Conservation (phyloP, 1,284 basidiomycete genomes). For the Exobasidium rhododendri region DNA sequence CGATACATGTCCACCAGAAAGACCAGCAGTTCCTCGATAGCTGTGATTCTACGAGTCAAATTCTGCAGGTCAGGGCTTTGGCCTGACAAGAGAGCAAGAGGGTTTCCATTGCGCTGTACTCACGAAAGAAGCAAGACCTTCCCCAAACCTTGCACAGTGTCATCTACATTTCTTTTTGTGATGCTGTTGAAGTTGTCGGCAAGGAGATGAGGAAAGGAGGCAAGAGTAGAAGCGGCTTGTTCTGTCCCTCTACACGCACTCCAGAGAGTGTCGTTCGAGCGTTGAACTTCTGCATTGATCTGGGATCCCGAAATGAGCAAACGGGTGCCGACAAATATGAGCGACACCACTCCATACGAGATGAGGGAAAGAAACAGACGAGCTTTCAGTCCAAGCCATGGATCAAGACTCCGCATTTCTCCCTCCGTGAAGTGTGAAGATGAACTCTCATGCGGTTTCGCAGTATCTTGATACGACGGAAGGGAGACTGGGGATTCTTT, state of each 20-base stretch:
- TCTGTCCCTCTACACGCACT: conserved; percentile 79
- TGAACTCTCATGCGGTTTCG: no score
- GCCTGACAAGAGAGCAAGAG: conserved; percentile 59
- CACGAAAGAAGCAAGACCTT: conserved; percentile 28
- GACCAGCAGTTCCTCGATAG: conserved; percentile 32
- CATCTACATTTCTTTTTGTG: conserved; percentile 73
- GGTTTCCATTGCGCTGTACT: neutral
- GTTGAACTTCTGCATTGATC: conserved; percentile 66
- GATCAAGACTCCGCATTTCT: no score
- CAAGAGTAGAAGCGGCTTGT: conserved; percentile 72
- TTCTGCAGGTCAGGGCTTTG: neutral
- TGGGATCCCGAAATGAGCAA: conserved; percentile 70
- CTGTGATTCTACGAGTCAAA: conserved; percentile 16
- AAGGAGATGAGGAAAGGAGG: conserved; percentile 80
- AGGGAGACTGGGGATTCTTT: no score
- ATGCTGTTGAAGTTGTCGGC: conserved; percentile 78
- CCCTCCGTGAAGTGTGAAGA: no score
- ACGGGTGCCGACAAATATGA: conserved; percentile 79
- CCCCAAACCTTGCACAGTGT: conserved; percentile 70
- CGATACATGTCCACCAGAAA: conserved; percentile 89
- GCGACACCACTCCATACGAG: conserved; percentile 66
- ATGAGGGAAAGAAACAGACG: conserved; percentile 78
- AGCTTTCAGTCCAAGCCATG: conserved; percentile 77
- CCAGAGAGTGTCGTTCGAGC: conserved; percentile 70
- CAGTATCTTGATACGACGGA: no score